Evolutionary conservation across 2,329 filamentous ascomycete species (phyloP), one percentile per base, ranked within the genome.

Genomic region (Paecilomyces sp.): DNA sequence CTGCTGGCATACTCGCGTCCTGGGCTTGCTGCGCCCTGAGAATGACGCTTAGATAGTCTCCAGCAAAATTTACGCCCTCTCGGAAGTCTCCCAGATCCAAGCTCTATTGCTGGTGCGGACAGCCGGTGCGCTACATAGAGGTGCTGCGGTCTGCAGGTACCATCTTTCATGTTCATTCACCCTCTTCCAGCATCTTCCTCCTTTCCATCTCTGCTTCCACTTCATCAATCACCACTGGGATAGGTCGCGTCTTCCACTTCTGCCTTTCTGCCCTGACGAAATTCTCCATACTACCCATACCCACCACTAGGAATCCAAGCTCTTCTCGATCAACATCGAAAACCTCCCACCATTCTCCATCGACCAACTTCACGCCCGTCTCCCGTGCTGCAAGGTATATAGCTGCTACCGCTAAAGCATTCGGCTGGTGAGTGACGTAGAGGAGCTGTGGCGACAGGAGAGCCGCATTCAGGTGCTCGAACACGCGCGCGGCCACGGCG

Each of bases 241-340:
- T 82, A 3, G 79, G 70, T 4, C 69, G 71, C 22, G 73, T 74
- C n/a, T 78, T 77, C 77, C 85, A 82, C 56, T 81, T 82, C 56
- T 81, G 80, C 67, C 75, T 81, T 68, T 90, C 86, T 51, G 80
- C 80, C 61, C 75, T 76, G 58, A 86, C 85, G 75, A 89, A 91
- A 0, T 85, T 86, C 63, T 89, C 87, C 58, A 95, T 78, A 68
- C 92, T 97, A 62, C 86, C 80, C 83, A 97, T 85, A 0, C 83
- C 92, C 11, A 97, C 90, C 3, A 96, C 92, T 60, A 97, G 75
- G 67, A 97, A 97, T 0, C 94, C 94, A 36, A 99, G 80, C 72
- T 96, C 92, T 78, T 99, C 94, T 56, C 94, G 83, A 68, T 97
- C 92, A 7, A 94, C 90, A 74, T 99, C 94, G 73, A 97, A 97